phyloP scores from a whole-genome alignment of 352 stramenopile species.

The Phytophthora pinifolia region DNA sequence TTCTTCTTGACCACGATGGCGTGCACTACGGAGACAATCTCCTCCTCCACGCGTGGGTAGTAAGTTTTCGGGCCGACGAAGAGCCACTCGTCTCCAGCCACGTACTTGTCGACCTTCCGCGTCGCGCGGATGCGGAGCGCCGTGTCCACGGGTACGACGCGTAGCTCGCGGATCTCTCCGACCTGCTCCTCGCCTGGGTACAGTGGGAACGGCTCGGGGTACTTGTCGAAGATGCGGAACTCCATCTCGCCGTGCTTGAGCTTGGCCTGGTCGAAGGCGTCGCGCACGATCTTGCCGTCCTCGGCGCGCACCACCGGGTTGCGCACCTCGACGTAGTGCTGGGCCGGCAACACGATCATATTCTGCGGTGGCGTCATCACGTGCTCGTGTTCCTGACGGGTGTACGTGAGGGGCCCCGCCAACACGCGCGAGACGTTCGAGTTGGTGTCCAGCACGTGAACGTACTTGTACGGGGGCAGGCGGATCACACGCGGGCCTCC shows the following conservation, averaged over 20 bases:
- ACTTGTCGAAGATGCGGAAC: constrained; percentile 74
- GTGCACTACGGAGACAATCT: constrained; percentile 51
- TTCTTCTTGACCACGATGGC: constrained; percentile 81
- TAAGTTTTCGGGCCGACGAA: constrained; percentile 76
- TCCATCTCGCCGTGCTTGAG: constrained; percentile 78
- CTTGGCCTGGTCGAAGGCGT: constrained; percentile 76
- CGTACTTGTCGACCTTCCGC: constrained; percentile 55
- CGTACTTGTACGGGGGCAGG: constrained; percentile 80
- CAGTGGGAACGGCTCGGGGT: constrained; percentile 75
- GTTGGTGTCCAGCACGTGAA: constrained; percentile 86
- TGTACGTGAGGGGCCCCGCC: constrained; percentile 76
- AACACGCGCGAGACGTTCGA: constrained; percentile 83
- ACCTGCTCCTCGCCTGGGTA: constrained; percentile 71
- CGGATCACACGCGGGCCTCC: constrained; percentile 70
- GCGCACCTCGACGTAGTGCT: constrained; percentile 78
- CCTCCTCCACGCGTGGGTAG: constrained; percentile 71
- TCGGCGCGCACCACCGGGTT: constrained; percentile 61
- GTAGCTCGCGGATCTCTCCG: constrained; percentile 54
- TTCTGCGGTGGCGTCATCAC: constrained; percentile 58
- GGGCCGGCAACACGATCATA: constrained; percentile 78
- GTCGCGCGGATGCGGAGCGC: constrained; percentile 66
- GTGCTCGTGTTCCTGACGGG: constrained; percentile 77
- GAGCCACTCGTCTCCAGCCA: constrained; percentile 75
- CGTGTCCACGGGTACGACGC: constrained; percentile 56
- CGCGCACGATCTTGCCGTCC: constrained; percentile 52